Evolutionary conservation across 2,329 filamentous ascomycete species (phyloP), one percentile per base, ranked within the genome.

Genomic region (Chalaropsis ovoidea): DNA sequence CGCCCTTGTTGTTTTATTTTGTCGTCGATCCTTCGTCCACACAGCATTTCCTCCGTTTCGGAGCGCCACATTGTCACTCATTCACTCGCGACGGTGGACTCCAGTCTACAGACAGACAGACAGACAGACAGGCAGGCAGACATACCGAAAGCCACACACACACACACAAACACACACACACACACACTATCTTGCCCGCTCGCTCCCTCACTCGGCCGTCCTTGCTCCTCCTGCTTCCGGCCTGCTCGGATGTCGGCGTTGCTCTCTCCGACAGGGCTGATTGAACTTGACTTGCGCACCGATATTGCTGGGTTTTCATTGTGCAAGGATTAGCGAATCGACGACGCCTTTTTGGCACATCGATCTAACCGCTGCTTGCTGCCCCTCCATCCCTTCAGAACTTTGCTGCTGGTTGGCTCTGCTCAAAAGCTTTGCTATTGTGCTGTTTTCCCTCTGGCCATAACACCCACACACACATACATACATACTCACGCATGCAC

Each of bases 41-140:
- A 58, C 54, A 35, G 54, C 54, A 39, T 58, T 58, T 58, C 31
- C 27, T 58, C 11, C 54, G 54, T 58, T 58, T 58, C 54, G 27
- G 15, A 58, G 54, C 54, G 31, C 31, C 54, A 58, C 39, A 27
- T 39, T 19, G 31, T 39, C 27, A 39, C 54, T n/a, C 31, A 15
- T 58, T 58, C 31, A 39, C 39, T 58, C 31, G 54, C 22, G 24
- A 15, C 47, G 5, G 47, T 52, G 19, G 19, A 52, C 11, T 52
- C 4, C 35, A 8, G 22, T 52, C n/a, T 52, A 39, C 7, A 35
- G n/a, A n/a, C n/a, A n/a, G n/a, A n/a, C n/a, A n/a, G n/a, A n/a
- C n/a, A n/a, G n/a, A n/a, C n/a, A n/a, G n/a, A n/a, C n/a, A n/a
- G n/a, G n/a, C n/a, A n/a, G n/a, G n/a, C n/a, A n/a, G n/a, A n/a